These are phyloP conservation scores for Viola odorata DNA, from an alignment of 345 rosid genomes.

Conservation along the genomic window DNA sequence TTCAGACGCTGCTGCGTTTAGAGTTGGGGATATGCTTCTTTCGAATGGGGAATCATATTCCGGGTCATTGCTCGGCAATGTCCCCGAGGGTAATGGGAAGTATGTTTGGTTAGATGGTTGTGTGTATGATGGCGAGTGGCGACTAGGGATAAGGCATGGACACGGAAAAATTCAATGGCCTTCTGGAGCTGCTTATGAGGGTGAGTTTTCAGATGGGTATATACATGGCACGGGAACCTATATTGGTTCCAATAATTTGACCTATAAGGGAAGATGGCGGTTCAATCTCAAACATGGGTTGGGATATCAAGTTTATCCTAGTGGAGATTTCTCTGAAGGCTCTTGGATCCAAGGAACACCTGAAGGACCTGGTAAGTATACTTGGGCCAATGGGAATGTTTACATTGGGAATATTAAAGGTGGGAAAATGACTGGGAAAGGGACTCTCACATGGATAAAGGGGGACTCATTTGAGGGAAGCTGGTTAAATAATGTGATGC, in stretches of 20 bases:
- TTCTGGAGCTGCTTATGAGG: slow-evolving; percentile 70
- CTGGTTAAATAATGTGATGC: slow-evolving; percentile 92
- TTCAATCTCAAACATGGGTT: slow-evolving; percentile 89
- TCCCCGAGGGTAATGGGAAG: slow-evolving; percentile 80
- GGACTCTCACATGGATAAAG: slow-evolving; percentile 75
- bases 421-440: slow-evolving; percentile 96
- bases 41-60: slow-evolving; percentile 65
- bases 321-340: slow-evolving; percentile 79
- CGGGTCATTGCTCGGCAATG: slow-evolving; percentile 71
- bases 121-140: slow-evolving; percentile 84
- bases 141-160: slow-evolving; percentile 85
- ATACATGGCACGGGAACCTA: slow-evolving; percentile 75
- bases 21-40: slow-evolving; percentile 53
- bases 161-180: slow-evolving; percentile 70
- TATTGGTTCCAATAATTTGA: slow-evolving; percentile 39
- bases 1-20: slow-evolving; percentile 55
- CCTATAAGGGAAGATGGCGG: slow-evolving; percentile 86
- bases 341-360: slow-evolving; percentile 85
- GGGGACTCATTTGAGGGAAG: slow-evolving; percentile 89
- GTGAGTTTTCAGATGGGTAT: slow-evolving; percentile 90
- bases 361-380: slow-evolving; percentile 93
- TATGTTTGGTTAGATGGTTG: slow-evolving; percentile 79
- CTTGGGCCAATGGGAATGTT: slow-evolving; percentile 77
- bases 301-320: slow-evolving; percentile 73
- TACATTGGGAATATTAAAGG: slow-evolving; percentile 86